Conservation (phyloP, 441 rosid genomes). For the Croton laevigatus region DNA sequence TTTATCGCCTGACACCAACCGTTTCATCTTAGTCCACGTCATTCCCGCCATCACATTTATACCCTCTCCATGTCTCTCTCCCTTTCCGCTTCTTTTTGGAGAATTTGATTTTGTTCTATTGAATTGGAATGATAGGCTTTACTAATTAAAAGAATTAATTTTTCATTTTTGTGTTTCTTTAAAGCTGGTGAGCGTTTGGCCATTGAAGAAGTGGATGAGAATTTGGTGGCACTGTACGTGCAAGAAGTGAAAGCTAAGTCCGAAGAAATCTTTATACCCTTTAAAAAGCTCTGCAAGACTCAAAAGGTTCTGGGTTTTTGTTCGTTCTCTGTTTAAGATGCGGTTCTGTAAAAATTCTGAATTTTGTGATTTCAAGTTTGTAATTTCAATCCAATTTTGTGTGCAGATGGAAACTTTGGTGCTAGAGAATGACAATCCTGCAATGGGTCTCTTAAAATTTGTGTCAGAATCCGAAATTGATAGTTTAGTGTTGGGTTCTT, state of each 20-base stretch:
- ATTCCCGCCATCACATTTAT: constrained; percentile 59
- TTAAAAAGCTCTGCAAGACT: constrained; percentile 51
- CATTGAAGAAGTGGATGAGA: constrained; percentile 60
- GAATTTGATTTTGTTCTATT: not conserved
- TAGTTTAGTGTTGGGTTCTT: constrained; percentile 74
- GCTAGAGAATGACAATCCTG: constrained; percentile 67
- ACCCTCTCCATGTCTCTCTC: constrained; percentile 68
- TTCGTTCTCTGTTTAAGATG: not conserved
- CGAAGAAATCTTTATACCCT: constrained; percentile 50
- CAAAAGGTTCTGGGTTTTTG: constrained; percentile 20
- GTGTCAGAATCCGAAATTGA: constrained; percentile 43
- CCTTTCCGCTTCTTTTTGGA: not conserved
- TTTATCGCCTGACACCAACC: constrained; percentile 43
- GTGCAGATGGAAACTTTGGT: constrained; percentile 62
- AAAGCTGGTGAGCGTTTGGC: constrained; percentile 61
- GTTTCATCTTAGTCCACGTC: constrained; percentile 64
- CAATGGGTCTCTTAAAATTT: constrained; percentile 54
- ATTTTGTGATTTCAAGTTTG: not conserved
- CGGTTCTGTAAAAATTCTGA: not conserved
- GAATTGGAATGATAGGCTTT: not conserved
- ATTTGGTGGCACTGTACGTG: constrained; percentile 59
- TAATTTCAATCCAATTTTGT: not conserved
- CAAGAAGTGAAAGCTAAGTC: constrained; percentile 52
- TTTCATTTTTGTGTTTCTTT: not conserved
- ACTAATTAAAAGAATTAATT: not conserved